Evolutionary conservation across 2,329 filamentous ascomycete genomes (phyloP), one percentile per base, ranked within the genome.

Genomic region (Achaetomium macrosporum): DNA sequence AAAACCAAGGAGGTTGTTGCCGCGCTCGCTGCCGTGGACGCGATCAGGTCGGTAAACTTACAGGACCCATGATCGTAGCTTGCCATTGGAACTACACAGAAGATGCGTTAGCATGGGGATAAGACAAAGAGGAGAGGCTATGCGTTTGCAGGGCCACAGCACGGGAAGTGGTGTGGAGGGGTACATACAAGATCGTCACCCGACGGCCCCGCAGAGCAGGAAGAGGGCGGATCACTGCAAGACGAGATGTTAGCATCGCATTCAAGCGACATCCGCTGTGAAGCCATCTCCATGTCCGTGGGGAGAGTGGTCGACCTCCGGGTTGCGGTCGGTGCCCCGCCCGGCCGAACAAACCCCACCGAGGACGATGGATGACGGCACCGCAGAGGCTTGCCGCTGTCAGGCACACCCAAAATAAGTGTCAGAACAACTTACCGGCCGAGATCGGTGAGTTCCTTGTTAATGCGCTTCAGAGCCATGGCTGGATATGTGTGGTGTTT

Each of bases 1-100:
- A 25, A 25, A 25, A 25, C 7, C 25, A 25, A 25, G 25, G 25
- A 25, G 4, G 25, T 12, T 15, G 33, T 35, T 11, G 33, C 10
- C 33, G 33, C 33, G 11, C 3, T 3, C 4, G 15, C 11, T 4
- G 11, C 4, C 3, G 10, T 37, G 51, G 30, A 52, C 46, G 43
- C 47, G 47, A 50, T 3, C n/a, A 43, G 15, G 40, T 54, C 58
- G 42, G 44, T 13, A 54, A 64, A 84, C 89, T 84, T 84, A 95
- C 90, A 71, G 93, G 93, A 75, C 93, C 93, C 93, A 99, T 99
- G 72, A 99, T 99, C 49, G 93, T 99, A 68, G 93, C 93, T 85
- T 99, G 93, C 93, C 93, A 99, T 84, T 97, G 93, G 71, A 99
- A 99, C 92, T 99, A 66, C 66, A 44, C 43, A 57, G n/a, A 50